Conservation (phyloP, 306 rosid species). For the Fagus sylvatica region DNA sequence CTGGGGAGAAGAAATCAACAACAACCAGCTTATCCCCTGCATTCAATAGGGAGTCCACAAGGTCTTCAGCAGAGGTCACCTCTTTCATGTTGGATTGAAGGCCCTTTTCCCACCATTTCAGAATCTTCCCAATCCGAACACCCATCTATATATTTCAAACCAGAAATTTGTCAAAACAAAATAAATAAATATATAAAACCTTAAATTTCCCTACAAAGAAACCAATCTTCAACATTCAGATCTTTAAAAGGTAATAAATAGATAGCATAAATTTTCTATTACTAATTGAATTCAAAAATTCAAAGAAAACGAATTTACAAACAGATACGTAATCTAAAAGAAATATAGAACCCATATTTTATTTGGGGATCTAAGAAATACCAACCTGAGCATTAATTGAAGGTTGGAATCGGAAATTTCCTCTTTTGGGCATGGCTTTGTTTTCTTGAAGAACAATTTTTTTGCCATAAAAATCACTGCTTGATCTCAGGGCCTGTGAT, state of each 20-base stretch:
- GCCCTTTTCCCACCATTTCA: slow-evolving; percentile 93
- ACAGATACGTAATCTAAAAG: neutral
- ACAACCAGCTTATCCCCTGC: slow-evolving; percentile 83
- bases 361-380: neutral
- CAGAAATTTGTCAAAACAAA: neutral
- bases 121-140: slow-evolving; percentile 57
- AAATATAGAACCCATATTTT: neutral
- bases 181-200: neutral
- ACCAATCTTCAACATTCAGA: neutral
- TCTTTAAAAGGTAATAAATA: neutral
- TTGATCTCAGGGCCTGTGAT: slow-evolving; percentile 33
- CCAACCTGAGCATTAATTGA: slow-evolving; percentile 52
- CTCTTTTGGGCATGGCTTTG: slow-evolving; percentile 24
- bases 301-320: neutral
- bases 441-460: slow-evolving; percentile 31
- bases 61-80: slow-evolving; percentile 66
- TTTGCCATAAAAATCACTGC: slow-evolving; percentile 44
- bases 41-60: slow-evolving; percentile 66
- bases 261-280: neutral
- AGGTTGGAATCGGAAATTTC: slow-evolving; percentile 30
- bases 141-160: slow-evolving; percentile 39
- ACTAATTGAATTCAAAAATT: neutral
- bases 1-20: slow-evolving; percentile 90
- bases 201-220: neutral
- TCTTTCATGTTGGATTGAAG: slow-evolving; percentile 77